A percentile compares a stretch with the other conserved stretches of the same genome.
These are phyloP conservation scores for Phyllosticta capitalensis DNA, from an alignment of 2,329 filamentous ascomycete species.

Conservation along the genomic window DNA sequence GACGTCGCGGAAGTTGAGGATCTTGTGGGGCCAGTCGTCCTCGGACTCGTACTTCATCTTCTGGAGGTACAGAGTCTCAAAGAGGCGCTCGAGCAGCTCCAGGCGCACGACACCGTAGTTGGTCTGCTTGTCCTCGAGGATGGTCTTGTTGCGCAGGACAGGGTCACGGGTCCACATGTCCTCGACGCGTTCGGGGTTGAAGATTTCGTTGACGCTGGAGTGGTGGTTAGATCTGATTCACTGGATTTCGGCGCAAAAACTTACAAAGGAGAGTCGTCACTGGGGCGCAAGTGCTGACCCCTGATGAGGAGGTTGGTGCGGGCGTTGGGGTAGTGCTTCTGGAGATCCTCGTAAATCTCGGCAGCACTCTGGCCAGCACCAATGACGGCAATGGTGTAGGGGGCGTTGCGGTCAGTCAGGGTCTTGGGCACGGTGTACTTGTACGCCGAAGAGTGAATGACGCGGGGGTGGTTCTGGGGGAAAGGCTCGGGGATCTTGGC, in stretches of 20 bases:
- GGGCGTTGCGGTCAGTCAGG: slow-evolving; percentile 45
- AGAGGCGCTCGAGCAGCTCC: slow-evolving; percentile 81
- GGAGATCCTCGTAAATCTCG: slow-evolving; percentile 88
- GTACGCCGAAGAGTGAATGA: slow-evolving; percentile 87
- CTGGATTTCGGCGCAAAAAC: slow-evolving; percentile 25
- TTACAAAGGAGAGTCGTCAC: slow-evolving; percentile 93
- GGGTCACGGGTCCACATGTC: slow-evolving; percentile 60
- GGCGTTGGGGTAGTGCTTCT: slow-evolving; percentile 71
- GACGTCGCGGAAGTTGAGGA: slow-evolving; percentile 61
- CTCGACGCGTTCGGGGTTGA: slow-evolving; percentile 80
- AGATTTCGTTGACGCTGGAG: slow-evolving; percentile 81
- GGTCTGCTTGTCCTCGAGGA: slow-evolving; percentile 67
- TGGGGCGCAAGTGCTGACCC: slow-evolving; percentile 73
- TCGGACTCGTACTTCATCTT: slow-evolving; percentile 57
- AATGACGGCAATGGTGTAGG: slow-evolving; percentile 71
- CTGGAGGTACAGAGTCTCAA: slow-evolving; percentile 81
- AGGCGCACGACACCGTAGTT: slow-evolving; percentile 93
- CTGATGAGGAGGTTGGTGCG: slow-evolving; percentile 72
- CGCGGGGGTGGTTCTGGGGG: slow-evolving; percentile 57
- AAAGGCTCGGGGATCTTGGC: slow-evolving; percentile 62
- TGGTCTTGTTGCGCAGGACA: slow-evolving; percentile 48
- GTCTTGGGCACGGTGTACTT: slow-evolving; percentile 53
- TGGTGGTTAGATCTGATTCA: slow-evolving; percentile 18
- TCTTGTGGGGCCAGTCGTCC: slow-evolving; percentile 69
- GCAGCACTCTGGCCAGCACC: slow-evolving; percentile 88